Conservation (phyloP, 2,329 filamentous ascomycete species). For the Phoma sp. region DNA sequence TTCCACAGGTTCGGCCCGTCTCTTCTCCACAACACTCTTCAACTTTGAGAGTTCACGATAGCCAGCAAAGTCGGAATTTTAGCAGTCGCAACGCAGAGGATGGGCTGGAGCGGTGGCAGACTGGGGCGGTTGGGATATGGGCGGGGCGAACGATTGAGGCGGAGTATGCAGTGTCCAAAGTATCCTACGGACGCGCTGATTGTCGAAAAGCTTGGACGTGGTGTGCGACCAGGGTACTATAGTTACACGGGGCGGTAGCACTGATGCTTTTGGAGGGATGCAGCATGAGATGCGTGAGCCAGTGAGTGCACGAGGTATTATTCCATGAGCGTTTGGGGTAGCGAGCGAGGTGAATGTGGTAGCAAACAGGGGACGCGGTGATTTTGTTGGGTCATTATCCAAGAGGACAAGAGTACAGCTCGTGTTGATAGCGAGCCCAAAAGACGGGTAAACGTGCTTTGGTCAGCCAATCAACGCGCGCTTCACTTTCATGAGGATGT, state of each 20-base stretch:
- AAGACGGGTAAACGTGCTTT: slow-evolving; percentile 7
- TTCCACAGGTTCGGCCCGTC: slow-evolving; percentile 14
- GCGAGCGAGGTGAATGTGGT: slow-evolving; percentile 20
- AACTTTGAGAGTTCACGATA: not conserved
- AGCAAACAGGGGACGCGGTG: slow-evolving; percentile 18
- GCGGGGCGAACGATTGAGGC: not conserved
- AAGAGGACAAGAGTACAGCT: slow-evolving; percentile 18
- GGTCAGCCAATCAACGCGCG: slow-evolving; percentile 9
- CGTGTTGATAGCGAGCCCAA: slow-evolving; percentile 24
- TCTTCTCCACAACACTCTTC: slow-evolving; percentile 3
- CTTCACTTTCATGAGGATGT: slow-evolving; percentile 4
- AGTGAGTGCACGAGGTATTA: slow-evolving; percentile 21
- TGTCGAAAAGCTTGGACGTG: slow-evolving; percentile 3
- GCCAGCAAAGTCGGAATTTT: not conserved
- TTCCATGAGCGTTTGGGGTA: slow-evolving; percentile 7
- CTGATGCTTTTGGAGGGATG: not conserved
- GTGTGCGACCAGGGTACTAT: slow-evolving; percentile 4
- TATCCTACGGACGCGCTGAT: slow-evolving; percentile 1
- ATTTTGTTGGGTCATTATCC: slow-evolving; percentile 26
- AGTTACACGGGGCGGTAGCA: slow-evolving; percentile 3
- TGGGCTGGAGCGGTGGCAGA: not conserved
- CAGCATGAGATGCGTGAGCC: slow-evolving; percentile 19
- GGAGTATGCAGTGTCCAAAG: not conserved
- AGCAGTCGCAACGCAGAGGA: not conserved
- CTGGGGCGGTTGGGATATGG: not conserved